Conservation (phyloP, 2,329 filamentous ascomycete species). For the Blumeriella jaapii region DNA sequence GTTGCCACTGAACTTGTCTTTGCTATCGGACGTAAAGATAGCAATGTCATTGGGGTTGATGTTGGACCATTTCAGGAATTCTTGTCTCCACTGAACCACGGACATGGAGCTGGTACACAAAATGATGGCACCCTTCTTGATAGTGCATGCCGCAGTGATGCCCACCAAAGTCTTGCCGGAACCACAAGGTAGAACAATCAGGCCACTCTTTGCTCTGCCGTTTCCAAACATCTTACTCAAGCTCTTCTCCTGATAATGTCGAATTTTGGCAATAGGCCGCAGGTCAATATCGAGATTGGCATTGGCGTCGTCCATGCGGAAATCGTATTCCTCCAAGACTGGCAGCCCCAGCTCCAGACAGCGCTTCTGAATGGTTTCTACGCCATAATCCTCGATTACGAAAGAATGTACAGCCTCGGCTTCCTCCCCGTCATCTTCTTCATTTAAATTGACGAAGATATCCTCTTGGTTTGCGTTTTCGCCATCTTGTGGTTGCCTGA, state of each 20-base stretch:
- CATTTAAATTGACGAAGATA: constrained; percentile 60
- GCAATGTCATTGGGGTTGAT: constrained; percentile 89
- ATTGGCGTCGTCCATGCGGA: constrained; percentile 80
- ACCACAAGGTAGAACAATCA: constrained; percentile 93
- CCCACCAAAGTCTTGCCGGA: constrained; percentile 95
- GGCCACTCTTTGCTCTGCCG: constrained; percentile 89
- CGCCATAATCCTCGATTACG: constrained; percentile 70
- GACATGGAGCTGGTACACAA: constrained; percentile 97
- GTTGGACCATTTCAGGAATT: constrained; percentile 99
- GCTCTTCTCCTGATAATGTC: constrained; percentile 93
- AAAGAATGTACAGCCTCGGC: constrained; percentile 86
- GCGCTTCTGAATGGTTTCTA: constrained; percentile 79
- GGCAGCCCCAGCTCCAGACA: constrained; percentile 81
- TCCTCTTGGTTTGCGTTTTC: constrained; percentile 49
- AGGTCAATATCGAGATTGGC: constrained; percentile 89
- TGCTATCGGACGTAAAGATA: constrained; percentile 89
- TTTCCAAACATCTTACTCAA: constrained; percentile 99
- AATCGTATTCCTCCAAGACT: constrained; percentile 94
- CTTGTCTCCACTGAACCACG: constrained; percentile 89
- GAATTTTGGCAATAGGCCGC: constrained; percentile 78
- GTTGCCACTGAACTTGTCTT: constrained; percentile 72
- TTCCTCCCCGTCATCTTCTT: constrained; percentile 79
- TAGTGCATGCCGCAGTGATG: constrained; percentile 95
- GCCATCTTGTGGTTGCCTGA: constrained; percentile 32
- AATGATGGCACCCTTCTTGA: constrained; percentile 92